Evolutionary conservation across 2,329 filamentous ascomycete species (phyloP).

Genomic region (Aspergillus ustus): DNA sequence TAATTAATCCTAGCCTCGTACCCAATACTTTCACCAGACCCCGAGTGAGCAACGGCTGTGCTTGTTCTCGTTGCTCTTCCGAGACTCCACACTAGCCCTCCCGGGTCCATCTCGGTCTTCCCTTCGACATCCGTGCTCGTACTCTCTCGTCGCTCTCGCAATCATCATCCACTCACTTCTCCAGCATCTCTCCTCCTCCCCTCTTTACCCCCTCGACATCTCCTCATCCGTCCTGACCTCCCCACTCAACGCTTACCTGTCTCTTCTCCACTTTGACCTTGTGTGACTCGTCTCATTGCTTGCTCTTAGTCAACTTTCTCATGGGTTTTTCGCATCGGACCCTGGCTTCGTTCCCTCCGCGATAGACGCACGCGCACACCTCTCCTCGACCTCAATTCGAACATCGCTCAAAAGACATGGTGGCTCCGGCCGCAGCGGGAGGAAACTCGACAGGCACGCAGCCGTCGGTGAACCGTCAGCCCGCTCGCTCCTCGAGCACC

Average conservation of each 20-base stretch:
- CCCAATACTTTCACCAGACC: constrained; percentile 11
- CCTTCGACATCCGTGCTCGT: constrained; percentile 25
- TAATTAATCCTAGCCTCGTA: constrained; percentile 11
- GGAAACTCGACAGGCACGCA: constrained; percentile 40
- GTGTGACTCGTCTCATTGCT: constrained; percentile 24
- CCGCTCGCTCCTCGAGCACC: constrained; percentile 47
- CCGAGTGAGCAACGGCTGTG: constrained; percentile 15
- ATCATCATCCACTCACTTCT: constrained; percentile 22
- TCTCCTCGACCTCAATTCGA: constrained; percentile 19
- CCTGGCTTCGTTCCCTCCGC: constrained; percentile 32
- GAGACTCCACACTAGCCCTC: constrained; percentile 33
- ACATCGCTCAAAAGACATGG: constrained; percentile 43
- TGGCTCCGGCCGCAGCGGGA: constrained; percentile 51
- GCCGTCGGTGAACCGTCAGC: constrained; percentile 38
- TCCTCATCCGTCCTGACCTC: constrained; percentile 16
- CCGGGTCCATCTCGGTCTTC: constrained; percentile 30
- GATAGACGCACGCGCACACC: constrained; percentile 33
- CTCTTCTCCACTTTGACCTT: constrained; percentile 20
- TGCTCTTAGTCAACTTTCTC: constrained; percentile 28
- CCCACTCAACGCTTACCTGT: constrained; percentile 16
- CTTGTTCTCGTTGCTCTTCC: constrained; percentile 26
- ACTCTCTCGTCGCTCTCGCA: constrained; percentile 24
- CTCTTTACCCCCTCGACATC: constrained; percentile 14
- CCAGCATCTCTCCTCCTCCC: constrained; percentile 18
- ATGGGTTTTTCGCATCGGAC: constrained; percentile 42